Evolutionary conservation across 176 grass and related monocot species (phyloP), one percentile per base, ranked within the genome.

Genomic region (Chrysopogon serrulatus): DNA sequence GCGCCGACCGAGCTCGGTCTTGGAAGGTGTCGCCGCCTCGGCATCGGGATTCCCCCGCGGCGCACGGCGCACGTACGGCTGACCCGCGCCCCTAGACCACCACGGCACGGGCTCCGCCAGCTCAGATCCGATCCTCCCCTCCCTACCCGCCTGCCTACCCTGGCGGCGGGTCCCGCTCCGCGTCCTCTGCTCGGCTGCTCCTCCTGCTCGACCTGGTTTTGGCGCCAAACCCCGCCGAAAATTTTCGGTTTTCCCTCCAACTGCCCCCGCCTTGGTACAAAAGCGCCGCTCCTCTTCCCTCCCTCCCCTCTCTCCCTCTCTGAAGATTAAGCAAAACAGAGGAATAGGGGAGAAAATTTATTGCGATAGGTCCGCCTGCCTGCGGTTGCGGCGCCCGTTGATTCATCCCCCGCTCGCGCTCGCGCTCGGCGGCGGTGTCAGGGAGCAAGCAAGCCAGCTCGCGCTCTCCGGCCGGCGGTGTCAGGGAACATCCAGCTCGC

Each of bases 201-300:
- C n/a, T 3, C 35, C 47, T 5, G 7, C 8, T 11, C 10, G 57
- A 12, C 21, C 34, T 18, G 19, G 28, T n/a, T 65, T 89, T 89
- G 77, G 78, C 88, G 88, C 83, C 83, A 90, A 90, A 37, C 40
- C 53, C 21, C 34, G 71, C 65, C 42, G 65, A 82, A 90, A 82
- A 24, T 3, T 82, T 90, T 86, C 65, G 12, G 78, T 62, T 90
- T 89, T 89, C 78, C 83, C 87, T 81, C 82, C 87, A 42, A 32
- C 19, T 11, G 1, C 57, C 36, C 36, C 49, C 34, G 4, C 11
- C 33, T 1, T 68, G 37, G 6, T 71, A 71, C 49, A 81, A 81
- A 84, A 62, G 26, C 59, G n/a, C 4, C 11, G 8, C 2, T n/a
- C 21, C 40, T 6, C 56, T 3, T 16, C 53, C 4, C 54, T 24